Conservation (phyloP, 176 grass and related monocot genomes). For the Rhipidocladum racemiflorum region DNA sequence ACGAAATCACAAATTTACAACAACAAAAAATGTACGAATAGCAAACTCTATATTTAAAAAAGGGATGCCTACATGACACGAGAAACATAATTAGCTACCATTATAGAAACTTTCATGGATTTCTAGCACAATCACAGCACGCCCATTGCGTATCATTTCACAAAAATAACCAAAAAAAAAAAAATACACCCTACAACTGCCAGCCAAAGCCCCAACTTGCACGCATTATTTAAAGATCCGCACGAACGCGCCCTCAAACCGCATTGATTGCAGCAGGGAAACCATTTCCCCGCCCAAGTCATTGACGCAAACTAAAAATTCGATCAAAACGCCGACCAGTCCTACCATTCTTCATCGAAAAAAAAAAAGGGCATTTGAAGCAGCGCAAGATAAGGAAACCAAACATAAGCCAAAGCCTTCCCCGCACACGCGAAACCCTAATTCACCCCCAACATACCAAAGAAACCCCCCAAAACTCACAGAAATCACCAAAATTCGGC, state of each 20-base stretch:
- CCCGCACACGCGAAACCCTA: conserved; percentile 41
- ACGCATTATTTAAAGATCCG: conserved; percentile 29
- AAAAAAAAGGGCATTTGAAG: background rate
- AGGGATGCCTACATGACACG: background rate
- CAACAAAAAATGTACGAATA: background rate
- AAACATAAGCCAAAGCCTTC: background rate
- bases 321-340: background rate
- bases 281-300: background rate
- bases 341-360: background rate
- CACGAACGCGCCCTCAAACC: conserved; percentile 1
- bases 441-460: background rate
- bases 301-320: background rate
- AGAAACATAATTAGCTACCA: background rate
- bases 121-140: background rate
- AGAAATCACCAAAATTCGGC: background rate
- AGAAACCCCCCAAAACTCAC: background rate
- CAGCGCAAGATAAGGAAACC: conserved; percentile 2
- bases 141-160: conserved; percentile 12
- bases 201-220: background rate
- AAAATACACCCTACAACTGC: background rate
- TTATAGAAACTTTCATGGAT: background rate
- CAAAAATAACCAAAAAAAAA: too few species aligned
- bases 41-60: background rate
- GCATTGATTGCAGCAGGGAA: background rate
- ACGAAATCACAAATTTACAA: background rate